Percentiles rank a stretch among this genome's conserved stretches.
Evolutionary conservation across 169 alveolate species (phyloP).

Genomic region (Plasmodium relictum): DNA sequence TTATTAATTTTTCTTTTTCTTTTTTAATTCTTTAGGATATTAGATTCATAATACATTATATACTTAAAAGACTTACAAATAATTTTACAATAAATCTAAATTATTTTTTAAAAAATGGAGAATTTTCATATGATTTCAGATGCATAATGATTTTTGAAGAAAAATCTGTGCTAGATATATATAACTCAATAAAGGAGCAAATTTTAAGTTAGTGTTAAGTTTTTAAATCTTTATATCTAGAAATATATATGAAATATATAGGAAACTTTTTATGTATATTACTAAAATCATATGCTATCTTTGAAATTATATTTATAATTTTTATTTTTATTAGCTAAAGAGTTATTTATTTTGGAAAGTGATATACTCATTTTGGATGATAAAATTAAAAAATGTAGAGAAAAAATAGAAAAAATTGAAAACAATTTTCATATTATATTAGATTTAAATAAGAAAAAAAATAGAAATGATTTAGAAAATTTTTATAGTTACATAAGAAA

Average conservation of each 20-base stretch:
- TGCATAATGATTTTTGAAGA: conserved; percentile 40
- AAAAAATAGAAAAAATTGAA: conserved; percentile 37
- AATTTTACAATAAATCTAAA: conserved; percentile 33
- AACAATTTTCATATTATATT: neutral
- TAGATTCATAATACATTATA: conserved; percentile 18
- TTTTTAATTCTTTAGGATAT: conserved; percentile 14
- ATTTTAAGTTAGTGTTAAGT: neutral
- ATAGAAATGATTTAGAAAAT: conserved; percentile 31
- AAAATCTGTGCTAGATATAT: conserved; percentile 22
- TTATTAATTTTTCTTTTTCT: neutral
- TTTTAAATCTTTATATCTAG: too few species aligned
- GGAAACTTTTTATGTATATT: neutral
- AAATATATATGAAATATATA: too few species aligned
- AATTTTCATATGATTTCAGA: neutral
- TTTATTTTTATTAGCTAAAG: conserved; percentile 7
- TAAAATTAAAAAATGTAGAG: conserved; percentile 8
- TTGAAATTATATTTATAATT: too few species aligned
- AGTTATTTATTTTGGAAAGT: conserved; percentile 16
- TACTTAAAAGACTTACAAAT: conserved; percentile 26
- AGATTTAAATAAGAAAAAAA: conserved; percentile 20
- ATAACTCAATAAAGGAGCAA: conserved; percentile 14
- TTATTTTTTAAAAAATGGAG: conserved; percentile 14
- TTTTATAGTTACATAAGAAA: conserved; percentile 17
- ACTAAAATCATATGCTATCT: too few species aligned
- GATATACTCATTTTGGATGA: conserved; percentile 5